Evolutionary conservation across 2,329 filamentous ascomycete genomes (phyloP).

Genomic region (Sordariomycetes sp.): DNA sequence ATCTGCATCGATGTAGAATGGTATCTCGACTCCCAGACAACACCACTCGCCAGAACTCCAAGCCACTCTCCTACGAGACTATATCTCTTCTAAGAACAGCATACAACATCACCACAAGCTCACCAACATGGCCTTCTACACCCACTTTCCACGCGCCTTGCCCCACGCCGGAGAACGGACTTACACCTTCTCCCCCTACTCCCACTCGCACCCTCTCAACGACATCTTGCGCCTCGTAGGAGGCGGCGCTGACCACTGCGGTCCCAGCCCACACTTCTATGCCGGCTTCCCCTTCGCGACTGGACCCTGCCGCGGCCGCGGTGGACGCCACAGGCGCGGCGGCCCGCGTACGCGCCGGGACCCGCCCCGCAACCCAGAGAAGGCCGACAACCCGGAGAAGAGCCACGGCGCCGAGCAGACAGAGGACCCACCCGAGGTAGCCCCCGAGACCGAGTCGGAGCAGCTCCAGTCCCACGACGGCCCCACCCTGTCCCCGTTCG

Average conservation of each 20-base stretch:
- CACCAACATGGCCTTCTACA: conserved; percentile 3
- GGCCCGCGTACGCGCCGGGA: conserved; percentile 8
- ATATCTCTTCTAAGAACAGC: no score
- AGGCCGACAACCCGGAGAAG: conserved; percentile 20
- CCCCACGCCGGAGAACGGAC: neutral
- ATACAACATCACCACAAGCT: neutral
- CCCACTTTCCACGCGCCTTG: neutral
- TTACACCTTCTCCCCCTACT: neutral
- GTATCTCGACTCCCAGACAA: neutral
- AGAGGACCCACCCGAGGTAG: conserved; percentile 18
- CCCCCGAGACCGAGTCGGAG: conserved; percentile 15
- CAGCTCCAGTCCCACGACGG: conserved; percentile 11
- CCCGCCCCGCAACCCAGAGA: conserved; percentile 13
- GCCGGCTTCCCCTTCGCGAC: conserved; percentile 11
- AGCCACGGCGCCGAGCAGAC: conserved; percentile 16
- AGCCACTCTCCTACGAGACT: neutral
- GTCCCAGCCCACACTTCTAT: conserved; percentile 13
- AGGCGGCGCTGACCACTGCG: conserved; percentile 1
- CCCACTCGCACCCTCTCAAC: neutral
- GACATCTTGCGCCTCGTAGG: conserved; percentile 3
- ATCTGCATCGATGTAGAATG: neutral
- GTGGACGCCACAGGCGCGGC: conserved; percentile 6
- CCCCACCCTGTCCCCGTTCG: conserved; percentile 15
- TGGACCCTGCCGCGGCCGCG: conserved; percentile 5
- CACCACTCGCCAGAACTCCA: neutral